A percentile compares a stretch with the other conserved stretches of the same genome.
Conservation (phyloP, 495 filamentous ascomycete genomes). For the Penicillium verhagenii region DNA sequence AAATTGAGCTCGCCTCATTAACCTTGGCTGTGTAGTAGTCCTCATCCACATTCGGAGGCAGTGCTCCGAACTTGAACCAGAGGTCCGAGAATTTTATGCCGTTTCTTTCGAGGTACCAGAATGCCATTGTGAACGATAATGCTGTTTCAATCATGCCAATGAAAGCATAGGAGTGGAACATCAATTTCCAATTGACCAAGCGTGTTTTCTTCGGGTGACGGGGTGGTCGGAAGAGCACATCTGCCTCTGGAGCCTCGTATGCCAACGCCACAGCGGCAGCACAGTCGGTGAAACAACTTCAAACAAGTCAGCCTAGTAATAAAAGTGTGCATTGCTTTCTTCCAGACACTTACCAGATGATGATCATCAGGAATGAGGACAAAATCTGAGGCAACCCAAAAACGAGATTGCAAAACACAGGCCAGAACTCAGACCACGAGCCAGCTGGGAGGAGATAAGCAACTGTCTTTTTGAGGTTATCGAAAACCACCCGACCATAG, state of each 20-base stretch:
- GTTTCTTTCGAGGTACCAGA: conserved; percentile 50
- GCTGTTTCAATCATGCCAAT: conserved; percentile 61
- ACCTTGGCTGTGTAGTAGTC: conserved; percentile 47
- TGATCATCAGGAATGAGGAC: conserved; percentile 67
- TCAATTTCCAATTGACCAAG: conserved; percentile 63
- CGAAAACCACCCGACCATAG: conserved; percentile 47
- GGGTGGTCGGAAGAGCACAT: conserved; percentile 60
- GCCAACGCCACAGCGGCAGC: conserved; percentile 58
- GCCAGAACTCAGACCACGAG: conserved; percentile 67
- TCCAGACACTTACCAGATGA: conserved; percentile 55
- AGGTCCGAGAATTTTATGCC: conserved; percentile 48
- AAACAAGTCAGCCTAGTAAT: background rate
- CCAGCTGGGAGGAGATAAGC: conserved; percentile 61
- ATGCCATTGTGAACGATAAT: conserved; percentile 62
- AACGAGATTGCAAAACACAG: conserved; percentile 63
- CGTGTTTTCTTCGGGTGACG: conserved; percentile 59
- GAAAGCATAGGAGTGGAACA: conserved; percentile 62
- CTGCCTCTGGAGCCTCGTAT: conserved; percentile 58
- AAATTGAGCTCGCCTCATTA: conserved; percentile 39
- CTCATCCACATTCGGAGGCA: conserved; percentile 42
- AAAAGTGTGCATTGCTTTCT: background rate
- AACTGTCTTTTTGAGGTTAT: conserved; percentile 58
- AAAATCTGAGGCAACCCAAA: conserved; percentile 69
- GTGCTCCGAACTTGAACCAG: conserved; percentile 59
- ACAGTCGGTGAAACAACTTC: conserved; percentile 62